Evolutionary conservation across 306 rosid genomes (phyloP), one percentile per base, ranked within the genome.

Genomic region (Cicer arietinum): DNA sequence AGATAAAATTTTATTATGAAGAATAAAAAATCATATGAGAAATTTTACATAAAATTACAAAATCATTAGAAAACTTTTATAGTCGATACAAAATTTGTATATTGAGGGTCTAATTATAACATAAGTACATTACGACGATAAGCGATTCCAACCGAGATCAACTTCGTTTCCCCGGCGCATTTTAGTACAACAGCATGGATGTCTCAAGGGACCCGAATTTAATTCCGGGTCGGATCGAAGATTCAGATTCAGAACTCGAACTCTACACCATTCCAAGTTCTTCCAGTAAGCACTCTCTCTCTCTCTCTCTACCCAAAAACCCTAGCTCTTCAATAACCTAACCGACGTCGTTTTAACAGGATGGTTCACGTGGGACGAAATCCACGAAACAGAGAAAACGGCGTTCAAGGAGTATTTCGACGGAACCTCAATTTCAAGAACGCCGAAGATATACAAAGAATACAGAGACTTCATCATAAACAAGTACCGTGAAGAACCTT

Each of bases 281-380:
- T 77, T 89, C 97, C n/a, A 76, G 97, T 94, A 94, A 90, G 88
- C 83, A 7, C 30, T 54, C 42, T 74, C 25, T 57, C 2, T 25
- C 42, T 10, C 75, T 41, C 30, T 64, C 71, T 22, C 5, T 6
- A 18, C 20, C 76, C 7, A 0, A 37, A 78, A 83, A 69, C 85
- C 82, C 79, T 79, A 81, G 25, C 69, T 52, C 18, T 64, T 44
- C 8, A 12, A 40, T 8, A 5, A 9, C 14, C 71, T 61, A 73
- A 77, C 12, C 51, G 22, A 6, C n/a, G n/a, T 65, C 68, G 77
- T 74, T 79, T 46, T 79, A 25, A 3, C 81, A 94, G 99, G 89
- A 78, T 94, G 99, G 99, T 94, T 94, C 79, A 48, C 77, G 80
- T 94, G 99, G 99, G 97, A 90, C 62, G 95, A 90, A 60, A 92